phyloP scores from a whole-genome alignment of 129 eudicot genomes.

The Flaveria linearis region DNA sequence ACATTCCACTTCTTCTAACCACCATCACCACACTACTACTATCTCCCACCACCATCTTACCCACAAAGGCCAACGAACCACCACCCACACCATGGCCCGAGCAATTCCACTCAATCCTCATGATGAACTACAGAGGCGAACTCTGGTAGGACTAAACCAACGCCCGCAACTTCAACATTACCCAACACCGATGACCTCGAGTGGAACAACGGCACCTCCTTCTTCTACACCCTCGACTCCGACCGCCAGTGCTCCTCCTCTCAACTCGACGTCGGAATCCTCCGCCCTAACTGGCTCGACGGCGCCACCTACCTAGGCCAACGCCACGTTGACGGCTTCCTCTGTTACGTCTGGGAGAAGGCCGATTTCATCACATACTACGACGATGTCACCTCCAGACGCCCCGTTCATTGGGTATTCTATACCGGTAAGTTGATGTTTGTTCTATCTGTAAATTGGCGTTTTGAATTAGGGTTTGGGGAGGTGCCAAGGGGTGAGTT shows the following conservation, averaged over 20 bases:
- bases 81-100: slow-evolving; percentile 62
- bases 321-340: slow-evolving; percentile 46
- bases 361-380: slow-evolving; percentile 75
- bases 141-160: slow-evolving; percentile 94
- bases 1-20: background rate
- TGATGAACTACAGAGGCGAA: slow-evolving; percentile 50
- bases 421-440: slow-evolving; percentile 48
- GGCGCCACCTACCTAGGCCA: slow-evolving; percentile 77
- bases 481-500: slow-evolving; percentile 49
- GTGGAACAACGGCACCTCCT: slow-evolving; percentile 79
- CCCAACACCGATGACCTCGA: slow-evolving; percentile 76
- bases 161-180: slow-evolving; percentile 84
- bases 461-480: slow-evolving; percentile 34
- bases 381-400: slow-evolving; percentile 62
- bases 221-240: slow-evolving; percentile 39
- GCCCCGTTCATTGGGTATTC: slow-evolving; percentile 83
- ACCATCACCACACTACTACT: background rate
- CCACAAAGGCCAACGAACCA: background rate
- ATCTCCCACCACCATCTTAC: background rate
- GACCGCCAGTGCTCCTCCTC: slow-evolving; percentile 34
- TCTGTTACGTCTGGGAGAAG: slow-evolving; percentile 77
- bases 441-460: background rate
- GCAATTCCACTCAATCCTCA: slow-evolving; percentile 71
- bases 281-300: slow-evolving; percentile 84
- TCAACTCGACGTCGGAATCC: slow-evolving; percentile 60